phyloP scores from a whole-genome alignment of 169 alveolate species.

The Plasmodium fragile region DNA sequence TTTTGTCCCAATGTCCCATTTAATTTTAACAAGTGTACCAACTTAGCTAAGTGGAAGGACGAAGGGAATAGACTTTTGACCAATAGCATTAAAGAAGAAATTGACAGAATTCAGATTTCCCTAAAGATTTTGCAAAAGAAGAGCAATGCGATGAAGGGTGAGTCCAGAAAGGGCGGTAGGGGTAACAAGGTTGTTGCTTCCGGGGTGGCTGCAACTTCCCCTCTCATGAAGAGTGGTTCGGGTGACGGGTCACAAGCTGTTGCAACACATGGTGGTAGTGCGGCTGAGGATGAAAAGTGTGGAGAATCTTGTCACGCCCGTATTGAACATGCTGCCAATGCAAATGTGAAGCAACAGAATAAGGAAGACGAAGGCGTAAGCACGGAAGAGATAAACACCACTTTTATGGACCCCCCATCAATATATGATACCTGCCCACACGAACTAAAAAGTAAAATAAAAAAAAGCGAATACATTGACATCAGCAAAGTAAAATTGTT shows the following conservation, averaged over 20 bases:
- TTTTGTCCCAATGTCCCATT: not conserved
- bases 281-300: not conserved
- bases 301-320: not conserved
- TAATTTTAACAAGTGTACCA: constrained; percentile 1
- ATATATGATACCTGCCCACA: not conserved
- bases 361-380: not conserved
- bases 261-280: not conserved
- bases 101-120: constrained; percentile 48
- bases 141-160: not conserved
- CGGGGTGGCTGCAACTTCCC: not conserved
- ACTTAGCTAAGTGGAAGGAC: constrained; percentile 20
- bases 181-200: not conserved
- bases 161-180: not conserved
- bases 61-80: constrained; percentile 22
- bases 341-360: not conserved
- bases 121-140: constrained; percentile 26
- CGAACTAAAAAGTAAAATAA: constrained; percentile 7
- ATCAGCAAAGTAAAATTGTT: constrained; percentile 48
- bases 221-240: not conserved
- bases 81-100: constrained; percentile 53
- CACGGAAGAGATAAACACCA: not conserved
- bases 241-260: not conserved
- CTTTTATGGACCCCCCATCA: not conserved
- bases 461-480: constrained; percentile 17
- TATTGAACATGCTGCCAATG: not conserved